phyloP scores from a whole-genome alignment of 345 rosid species.

The Eucalyptus cladocalyx region DNA sequence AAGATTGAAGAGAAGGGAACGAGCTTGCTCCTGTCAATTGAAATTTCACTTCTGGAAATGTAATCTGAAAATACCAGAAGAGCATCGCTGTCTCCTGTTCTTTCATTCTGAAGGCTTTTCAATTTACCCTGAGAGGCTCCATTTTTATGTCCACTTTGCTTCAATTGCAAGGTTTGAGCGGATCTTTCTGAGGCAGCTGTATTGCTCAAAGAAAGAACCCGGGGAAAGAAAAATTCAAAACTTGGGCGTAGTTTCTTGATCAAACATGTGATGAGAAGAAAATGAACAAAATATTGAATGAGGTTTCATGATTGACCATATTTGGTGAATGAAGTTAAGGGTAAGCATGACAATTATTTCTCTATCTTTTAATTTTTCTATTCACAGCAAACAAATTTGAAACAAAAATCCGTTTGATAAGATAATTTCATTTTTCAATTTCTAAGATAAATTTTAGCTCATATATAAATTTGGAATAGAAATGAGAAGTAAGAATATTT shows the following conservation, averaged over 20 bases:
- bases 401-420: no score
- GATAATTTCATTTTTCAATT: no score
- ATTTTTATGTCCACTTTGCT: neutral
- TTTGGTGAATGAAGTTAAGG: no score
- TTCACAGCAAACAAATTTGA: fast-evolving
- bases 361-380: no score
- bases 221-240: neutral
- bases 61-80: neutral
- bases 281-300: neutral
- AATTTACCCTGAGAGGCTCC: neutral
- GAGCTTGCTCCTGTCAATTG: neutral
- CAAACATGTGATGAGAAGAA: neutral
- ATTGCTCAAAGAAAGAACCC: neutral
- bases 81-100: neutral
- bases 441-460: no score
- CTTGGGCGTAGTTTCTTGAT: neutral
- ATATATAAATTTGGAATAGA: no score
- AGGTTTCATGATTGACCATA: neutral
- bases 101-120: neutral
- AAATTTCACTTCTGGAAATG: neutral
- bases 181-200: neutral
- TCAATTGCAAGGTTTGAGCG: neutral
- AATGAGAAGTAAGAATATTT: no score
- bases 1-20: neutral
- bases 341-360: no score